phyloP scores from a whole-genome alignment of 2,329 filamentous ascomycete genomes.

The Sarocladiaceae sp. region DNA sequence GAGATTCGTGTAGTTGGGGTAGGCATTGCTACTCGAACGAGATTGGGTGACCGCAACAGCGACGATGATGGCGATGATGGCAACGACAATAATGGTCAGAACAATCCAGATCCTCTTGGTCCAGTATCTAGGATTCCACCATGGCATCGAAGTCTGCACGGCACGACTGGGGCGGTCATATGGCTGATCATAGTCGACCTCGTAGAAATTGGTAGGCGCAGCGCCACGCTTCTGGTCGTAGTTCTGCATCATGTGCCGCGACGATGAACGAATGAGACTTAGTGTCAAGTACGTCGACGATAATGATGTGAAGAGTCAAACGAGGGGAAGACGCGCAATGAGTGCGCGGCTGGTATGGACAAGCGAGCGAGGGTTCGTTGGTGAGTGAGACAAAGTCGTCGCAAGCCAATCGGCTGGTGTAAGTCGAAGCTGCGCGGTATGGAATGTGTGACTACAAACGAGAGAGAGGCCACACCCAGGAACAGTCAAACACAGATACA shows the following conservation, averaged over 20 bases:
- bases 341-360: neutral
- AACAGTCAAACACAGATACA: too few relatives aligned
- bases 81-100: constrained; percentile 29
- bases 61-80: constrained; percentile 43
- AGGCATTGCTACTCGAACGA: constrained; percentile 30
- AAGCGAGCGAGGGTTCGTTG: neutral
- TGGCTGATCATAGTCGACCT: constrained; percentile 3
- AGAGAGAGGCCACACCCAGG: too few relatives aligned
- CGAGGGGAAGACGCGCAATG: neutral
- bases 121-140: constrained; percentile 51
- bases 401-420: neutral
- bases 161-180: neutral
- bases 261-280: too few relatives aligned
- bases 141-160: constrained; percentile 23
- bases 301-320: neutral
- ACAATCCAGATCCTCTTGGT: constrained; percentile 45
- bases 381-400: neutral
- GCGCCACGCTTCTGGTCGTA: neutral
- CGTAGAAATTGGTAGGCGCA: neutral
- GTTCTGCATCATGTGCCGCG: neutral
- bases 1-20: constrained; percentile 44
- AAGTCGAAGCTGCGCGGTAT: neutral
- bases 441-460: too few relatives aligned
- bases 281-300: too few relatives aligned
- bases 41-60: constrained; percentile 42